These are phyloP conservation scores for Murraya paniculata DNA, from an alignment of 345 rosid genomes.

Conservation along the genomic window DNA sequence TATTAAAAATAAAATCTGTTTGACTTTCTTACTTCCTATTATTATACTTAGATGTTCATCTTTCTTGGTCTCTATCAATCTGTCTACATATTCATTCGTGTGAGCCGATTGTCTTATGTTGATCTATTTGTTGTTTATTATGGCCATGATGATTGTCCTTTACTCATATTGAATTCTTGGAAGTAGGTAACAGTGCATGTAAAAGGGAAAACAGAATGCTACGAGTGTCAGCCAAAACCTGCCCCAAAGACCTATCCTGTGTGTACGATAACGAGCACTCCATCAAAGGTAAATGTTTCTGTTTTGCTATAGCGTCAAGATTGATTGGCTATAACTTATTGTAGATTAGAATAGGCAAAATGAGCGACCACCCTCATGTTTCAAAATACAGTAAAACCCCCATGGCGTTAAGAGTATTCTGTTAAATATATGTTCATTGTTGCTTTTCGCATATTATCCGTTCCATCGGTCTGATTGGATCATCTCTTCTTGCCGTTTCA, in stretches of 20 bases:
- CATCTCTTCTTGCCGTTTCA: no score
- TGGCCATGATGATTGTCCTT: constrained; percentile 9
- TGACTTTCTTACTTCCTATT: constrained; percentile 3
- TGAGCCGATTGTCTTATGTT: neutral
- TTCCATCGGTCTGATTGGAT: no score
- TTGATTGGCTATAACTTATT: neutral
- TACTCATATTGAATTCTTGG: constrained; percentile 14
- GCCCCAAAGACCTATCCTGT: constrained; percentile 98
- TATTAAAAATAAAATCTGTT: neutral
- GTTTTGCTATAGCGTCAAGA: neutral
- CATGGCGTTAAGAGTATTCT: no score
- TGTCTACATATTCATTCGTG: constrained; percentile 7
- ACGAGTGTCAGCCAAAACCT: constrained; percentile 95
- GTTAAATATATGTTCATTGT: no score
- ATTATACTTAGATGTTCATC: neutral
- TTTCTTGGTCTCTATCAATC: neutral
- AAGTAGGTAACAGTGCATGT: constrained; percentile 84
- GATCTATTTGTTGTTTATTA: constrained; percentile 15
- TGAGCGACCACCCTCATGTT: no score
- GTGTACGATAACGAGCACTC: constrained; percentile 98
- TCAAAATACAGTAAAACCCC: no score
- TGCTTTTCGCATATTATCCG: no score
- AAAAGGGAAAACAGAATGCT: constrained; percentile 95
- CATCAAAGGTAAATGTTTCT: constrained; percentile 70
- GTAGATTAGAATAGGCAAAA: neutral